Evolutionary conservation across 257 asterid species (phyloP).

Genomic region (Gynochthodes officinalis): DNA sequence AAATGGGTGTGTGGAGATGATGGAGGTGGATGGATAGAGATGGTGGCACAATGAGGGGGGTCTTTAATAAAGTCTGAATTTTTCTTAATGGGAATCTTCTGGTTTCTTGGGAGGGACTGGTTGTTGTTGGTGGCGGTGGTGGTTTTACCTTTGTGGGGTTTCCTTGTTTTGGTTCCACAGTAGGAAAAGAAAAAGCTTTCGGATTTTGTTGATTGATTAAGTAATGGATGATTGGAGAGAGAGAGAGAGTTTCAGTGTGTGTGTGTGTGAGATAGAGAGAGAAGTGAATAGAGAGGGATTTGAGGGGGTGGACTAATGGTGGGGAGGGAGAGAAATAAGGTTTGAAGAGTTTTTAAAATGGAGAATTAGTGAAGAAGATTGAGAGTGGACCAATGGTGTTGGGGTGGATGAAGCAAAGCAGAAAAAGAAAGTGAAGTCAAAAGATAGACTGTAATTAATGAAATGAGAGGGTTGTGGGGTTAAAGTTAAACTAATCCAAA

Average conservation of each 20-base stretch:
- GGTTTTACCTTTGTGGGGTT: conserved; percentile 26
- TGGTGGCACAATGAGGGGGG: conserved; percentile 17
- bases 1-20: conserved; percentile 18
- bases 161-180: conserved; percentile 25
- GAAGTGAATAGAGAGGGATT: conserved; percentile 24
- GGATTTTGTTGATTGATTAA: conserved; percentile 32
- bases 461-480: too few relatives aligned
- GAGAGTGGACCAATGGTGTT: conserved; percentile 36
- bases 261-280: conserved; percentile 25
- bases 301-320: conserved; percentile 27
- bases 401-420: background rate
- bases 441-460: conserved; percentile 27
- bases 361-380: conserved; percentile 28
- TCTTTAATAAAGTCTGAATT: conserved; percentile 15
- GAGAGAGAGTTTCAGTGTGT: conserved; percentile 21
- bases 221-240: conserved; percentile 44
- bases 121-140: conserved; percentile 26
- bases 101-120: conserved; percentile 39
- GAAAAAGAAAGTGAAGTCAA: conserved; percentile 48
- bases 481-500: too few relatives aligned
- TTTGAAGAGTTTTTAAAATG: conserved; percentile 29
- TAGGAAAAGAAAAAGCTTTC: conserved; percentile 13
- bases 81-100: conserved; percentile 38
- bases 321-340: conserved; percentile 32
- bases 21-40: conserved; percentile 16